Percentiles rank a stretch among this genome's conserved stretches.
phyloP scores from a whole-genome alignment of 352 stramenopile species.

The Plasmopara muralis region DNA sequence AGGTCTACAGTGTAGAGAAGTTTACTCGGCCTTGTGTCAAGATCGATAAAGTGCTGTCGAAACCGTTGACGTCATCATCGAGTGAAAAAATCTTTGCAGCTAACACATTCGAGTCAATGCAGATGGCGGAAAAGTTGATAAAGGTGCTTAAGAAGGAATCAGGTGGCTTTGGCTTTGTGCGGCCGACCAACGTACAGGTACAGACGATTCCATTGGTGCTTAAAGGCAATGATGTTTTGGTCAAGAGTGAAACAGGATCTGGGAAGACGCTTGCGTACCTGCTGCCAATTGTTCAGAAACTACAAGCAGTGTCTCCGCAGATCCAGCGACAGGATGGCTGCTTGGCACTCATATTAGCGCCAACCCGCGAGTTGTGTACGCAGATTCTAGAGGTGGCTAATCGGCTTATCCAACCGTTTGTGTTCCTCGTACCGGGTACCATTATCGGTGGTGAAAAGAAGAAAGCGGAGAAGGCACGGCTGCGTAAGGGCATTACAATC shows the following conservation, averaged over 20 bases:
- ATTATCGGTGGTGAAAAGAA: slow-evolving; percentile 95
- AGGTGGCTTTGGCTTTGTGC: slow-evolving; percentile 69
- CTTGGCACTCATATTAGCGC: slow-evolving; percentile 89
- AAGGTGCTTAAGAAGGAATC: slow-evolving; percentile 56
- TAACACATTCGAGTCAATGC: slow-evolving; percentile 68
- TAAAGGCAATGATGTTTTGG: slow-evolving; percentile 80
- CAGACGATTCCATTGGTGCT: slow-evolving; percentile 71
- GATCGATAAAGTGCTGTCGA: slow-evolving; percentile 63
- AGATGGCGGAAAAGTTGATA: slow-evolving; percentile 58
- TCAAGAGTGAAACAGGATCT: slow-evolving; percentile 95
- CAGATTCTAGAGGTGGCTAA: slow-evolving; percentile 95
- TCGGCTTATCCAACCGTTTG: slow-evolving; percentile 91
- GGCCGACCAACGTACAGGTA: slow-evolving; percentile 77
- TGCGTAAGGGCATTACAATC: slow-evolving; percentile 92
- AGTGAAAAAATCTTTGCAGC: slow-evolving; percentile 82
- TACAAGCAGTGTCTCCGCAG: slow-evolving; percentile 61
- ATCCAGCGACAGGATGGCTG: slow-evolving; percentile 82
- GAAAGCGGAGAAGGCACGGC: slow-evolving; percentile 78
- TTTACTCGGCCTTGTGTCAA: slow-evolving; percentile 46
- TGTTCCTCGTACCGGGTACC: slow-evolving; percentile 76
- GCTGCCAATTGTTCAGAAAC: slow-evolving; percentile 90
- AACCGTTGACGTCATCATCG: slow-evolving; percentile 58
- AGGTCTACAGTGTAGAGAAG: slow-evolving; percentile 50
- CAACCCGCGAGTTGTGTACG: slow-evolving; percentile 92
- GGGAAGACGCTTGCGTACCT: slow-evolving; percentile 97